Evolutionary conservation across 2,329 filamentous ascomycete genomes (phyloP), one percentile per base, ranked within the genome.

Genomic region (Rhexocercosporidium sp.): DNA sequence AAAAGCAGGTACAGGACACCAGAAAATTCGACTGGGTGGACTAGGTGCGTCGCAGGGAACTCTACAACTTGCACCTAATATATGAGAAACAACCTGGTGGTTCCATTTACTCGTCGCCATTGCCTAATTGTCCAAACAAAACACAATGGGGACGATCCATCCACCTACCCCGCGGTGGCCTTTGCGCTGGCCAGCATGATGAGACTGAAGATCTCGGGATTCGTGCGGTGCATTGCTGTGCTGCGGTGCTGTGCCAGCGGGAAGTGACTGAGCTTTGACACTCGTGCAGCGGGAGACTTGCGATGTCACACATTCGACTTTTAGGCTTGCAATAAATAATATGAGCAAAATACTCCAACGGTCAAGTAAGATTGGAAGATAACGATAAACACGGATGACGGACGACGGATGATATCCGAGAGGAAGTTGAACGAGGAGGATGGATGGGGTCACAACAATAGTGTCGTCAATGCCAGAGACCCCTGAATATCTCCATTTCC

Each of bases 261-360:
- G 53, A 64, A 47, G 47, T 60, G 44, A 18, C 16, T 64, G 62
- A 73, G 71, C 68, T 72, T 70, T 62, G 69, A 70, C 67, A 34
- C 39, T 67, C 64, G 54, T 71, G 70, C 69, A 72, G 54, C 69
- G 72, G 70, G 70, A 72, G 67, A 68, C 56, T 62, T 62, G 66
- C 57, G 68, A 74, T 74, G 74, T 74, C 71, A 70, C 69, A 74
- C 73, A 75, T 72, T 63, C 54, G 53, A 65, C n/a, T 61, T 53
- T 67, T 47, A 72, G 65, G 64, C 67, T 70, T 68, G 69, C 64
- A 69, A 64, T 39, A 39, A 9, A 39, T 44, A 16, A 44, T 64
- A 65, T 44, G 37, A 44, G 29, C 34, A 11, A 37, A 37, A 12
- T 47, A 14, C 31, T 65, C 49, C 27, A 65, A 31, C 22, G 27